Percentiles rank a stretch among this genome's conserved stretches.
phyloP scores from a whole-genome alignment of 2,329 filamentous ascomycete genomes.

The Hypoxylon sp. region DNA sequence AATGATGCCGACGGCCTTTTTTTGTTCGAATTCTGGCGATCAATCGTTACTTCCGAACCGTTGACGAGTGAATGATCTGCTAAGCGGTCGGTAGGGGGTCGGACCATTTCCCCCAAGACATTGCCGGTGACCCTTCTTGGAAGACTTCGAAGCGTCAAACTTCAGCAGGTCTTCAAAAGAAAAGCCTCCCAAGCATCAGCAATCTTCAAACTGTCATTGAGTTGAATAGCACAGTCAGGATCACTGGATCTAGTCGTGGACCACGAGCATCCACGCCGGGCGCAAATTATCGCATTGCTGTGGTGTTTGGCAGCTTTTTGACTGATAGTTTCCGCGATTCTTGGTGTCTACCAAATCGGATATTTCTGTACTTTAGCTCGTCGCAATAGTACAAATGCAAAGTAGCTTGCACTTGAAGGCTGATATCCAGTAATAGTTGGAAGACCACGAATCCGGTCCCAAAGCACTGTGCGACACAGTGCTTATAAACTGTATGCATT shows the following conservation, averaged over 20 bases:
- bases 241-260: too few species aligned
- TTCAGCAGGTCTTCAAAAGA: neutral
- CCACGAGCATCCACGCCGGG: neutral
- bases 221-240: neutral
- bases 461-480: conserved; percentile 12
- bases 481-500: neutral
- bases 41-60: neutral
- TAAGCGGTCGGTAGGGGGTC: neutral
- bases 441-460: neutral
- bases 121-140: neutral
- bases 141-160: neutral
- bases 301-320: neutral
- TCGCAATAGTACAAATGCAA: neutral
- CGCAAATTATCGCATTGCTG: neutral
- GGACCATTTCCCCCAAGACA: neutral
- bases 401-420: neutral
- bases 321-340: neutral
- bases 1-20: neutral
- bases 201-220: neutral
- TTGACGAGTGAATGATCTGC: neutral
- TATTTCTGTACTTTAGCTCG: neutral
- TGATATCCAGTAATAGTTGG: neutral
- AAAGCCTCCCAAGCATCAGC: neutral
- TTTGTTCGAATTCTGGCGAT: neutral
- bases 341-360: neutral